Conservation (phyloP, 1,284 basidiomycete species). For the Sporisorium exsertum region DNA sequence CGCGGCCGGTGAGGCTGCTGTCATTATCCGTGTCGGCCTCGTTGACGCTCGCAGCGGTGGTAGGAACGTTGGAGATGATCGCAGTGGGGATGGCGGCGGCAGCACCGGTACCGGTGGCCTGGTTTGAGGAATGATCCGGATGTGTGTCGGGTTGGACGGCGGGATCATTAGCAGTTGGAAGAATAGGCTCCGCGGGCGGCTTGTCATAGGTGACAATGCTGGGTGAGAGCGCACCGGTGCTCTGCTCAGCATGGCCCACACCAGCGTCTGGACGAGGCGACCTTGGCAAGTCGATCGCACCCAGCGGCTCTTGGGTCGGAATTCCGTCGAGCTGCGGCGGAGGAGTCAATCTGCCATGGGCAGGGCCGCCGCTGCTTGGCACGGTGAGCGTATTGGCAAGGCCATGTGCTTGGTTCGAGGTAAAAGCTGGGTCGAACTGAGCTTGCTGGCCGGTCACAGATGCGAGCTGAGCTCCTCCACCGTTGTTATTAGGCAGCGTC, state of each 20-base stretch:
- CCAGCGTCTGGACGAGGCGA: conserved; percentile 25
- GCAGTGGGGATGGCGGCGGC: conserved; percentile 22
- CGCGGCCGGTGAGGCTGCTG: conserved; percentile 42
- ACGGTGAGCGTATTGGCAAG: conserved; percentile 51
- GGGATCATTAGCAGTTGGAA: background rate
- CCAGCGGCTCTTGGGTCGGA: conserved; percentile 51
- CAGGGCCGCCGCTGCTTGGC: conserved; percentile 12
- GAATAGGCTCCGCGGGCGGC: conserved; percentile 5
- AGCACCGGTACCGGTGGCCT: background rate
- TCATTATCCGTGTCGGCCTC: conserved; percentile 33
- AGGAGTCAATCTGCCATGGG: conserved; percentile 30
- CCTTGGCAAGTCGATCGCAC: conserved; percentile 41
- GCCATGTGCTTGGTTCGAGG: conserved; percentile 28
- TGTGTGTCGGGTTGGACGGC: background rate
- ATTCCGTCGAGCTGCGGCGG: conserved; percentile 54
- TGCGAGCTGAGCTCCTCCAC: conserved; percentile 12
- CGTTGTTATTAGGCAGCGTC: conserved; percentile 18
- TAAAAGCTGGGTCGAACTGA: conserved; percentile 28
- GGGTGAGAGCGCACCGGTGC: conserved; percentile 6
- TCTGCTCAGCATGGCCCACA: background rate
- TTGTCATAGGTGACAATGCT: conserved; percentile 16
- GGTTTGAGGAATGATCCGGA: no score
- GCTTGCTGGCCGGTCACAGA: conserved; percentile 16
- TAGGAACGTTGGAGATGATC: conserved; percentile 10
- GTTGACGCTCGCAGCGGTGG: background rate